Base-by-base conservation (phyloP, 2,329 filamentous ascomycete genomes). In the Stagonosporopsis rhizophila region DNA sequence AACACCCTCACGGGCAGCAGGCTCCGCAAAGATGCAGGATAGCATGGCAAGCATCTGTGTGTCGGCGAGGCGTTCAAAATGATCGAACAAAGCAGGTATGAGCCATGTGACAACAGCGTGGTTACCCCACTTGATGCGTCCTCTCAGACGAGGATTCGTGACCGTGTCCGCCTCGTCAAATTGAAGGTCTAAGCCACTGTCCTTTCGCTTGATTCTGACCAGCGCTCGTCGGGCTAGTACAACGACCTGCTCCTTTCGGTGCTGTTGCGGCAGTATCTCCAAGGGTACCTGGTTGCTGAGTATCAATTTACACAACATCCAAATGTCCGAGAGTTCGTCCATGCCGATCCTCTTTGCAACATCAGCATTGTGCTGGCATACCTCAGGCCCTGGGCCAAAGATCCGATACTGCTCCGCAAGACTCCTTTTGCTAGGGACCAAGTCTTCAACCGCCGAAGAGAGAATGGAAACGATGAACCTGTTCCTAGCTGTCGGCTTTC, bases 391-490 rank as follows among this genome's bases (percentile, higher is more conserved):
- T 58, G 92, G 87, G 3, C 92, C 92, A 72, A 95, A 93, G 14
- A 97, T 89, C 22, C 84, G 84, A 75, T 98, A 99, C 62, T 90
- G 85, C 54, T 86, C 80, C 2, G 92, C 95, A 59, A 97, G 83
- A 51, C 87, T 83, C 56, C 83, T 83, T 73, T 92, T 95, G 2
- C 91, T 89, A 0, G 93, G 93, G n/a, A 96, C 78, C 12, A 92
- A 74, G 44, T 85, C 80, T 9, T 85, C 84, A 23, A 96, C 73
- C 59, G 66, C 57, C 60, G 67, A 64, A 32, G 91, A 83, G 67
- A 93, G 83, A 35, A 97, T 86, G 1, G 87, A 87, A 19, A 98
- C 79, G 20, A 90, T 80, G 59, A 93, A 92, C 64, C 88, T 89
- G 2, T 81, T 76, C 49, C 80, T 75, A n/a, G 54, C 34, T 4